phyloP scores from a whole-genome alignment of 768 basidiomycete species.

The Paxillus involutus region DNA sequence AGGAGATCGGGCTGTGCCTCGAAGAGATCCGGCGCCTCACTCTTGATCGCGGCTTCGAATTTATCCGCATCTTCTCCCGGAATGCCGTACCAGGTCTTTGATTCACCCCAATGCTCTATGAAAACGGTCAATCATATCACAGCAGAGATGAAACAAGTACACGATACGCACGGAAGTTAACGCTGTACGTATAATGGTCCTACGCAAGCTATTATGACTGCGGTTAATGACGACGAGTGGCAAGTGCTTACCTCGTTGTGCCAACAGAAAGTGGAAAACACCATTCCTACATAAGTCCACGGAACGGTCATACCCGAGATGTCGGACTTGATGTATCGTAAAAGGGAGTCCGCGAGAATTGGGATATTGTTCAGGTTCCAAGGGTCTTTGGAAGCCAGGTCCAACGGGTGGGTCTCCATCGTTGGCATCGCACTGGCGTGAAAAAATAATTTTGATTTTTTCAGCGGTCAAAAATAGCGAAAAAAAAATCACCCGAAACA shows the following conservation, averaged over 20 bases:
- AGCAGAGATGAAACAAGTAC: slow-evolving; percentile 14
- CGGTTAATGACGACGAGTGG: slow-evolving; percentile 18
- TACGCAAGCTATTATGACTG: slow-evolving; percentile 35
- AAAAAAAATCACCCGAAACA: slow-evolving; percentile 21
- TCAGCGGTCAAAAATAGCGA: slow-evolving; percentile 28
- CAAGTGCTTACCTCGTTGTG: slow-evolving; percentile 81
- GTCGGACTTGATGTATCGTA: slow-evolving; percentile 97
- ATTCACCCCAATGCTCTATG: slow-evolving; percentile 97
- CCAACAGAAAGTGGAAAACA: slow-evolving; percentile 99
- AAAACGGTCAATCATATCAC: slow-evolving; percentile 26
- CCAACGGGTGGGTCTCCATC: slow-evolving; percentile 87
- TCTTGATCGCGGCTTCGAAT: slow-evolving; percentile 93
- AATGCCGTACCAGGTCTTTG: slow-evolving; percentile 99
- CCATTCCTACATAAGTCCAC: slow-evolving; percentile 99
- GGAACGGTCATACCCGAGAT: slow-evolving; percentile 99
- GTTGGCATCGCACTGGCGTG: slow-evolving; percentile 86
- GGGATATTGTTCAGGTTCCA: slow-evolving; percentile 99
- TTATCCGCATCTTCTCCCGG: slow-evolving; percentile 94
- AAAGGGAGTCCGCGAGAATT: slow-evolving; percentile 86
- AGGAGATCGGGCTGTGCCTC: slow-evolving; percentile 96
- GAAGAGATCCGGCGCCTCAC: slow-evolving; percentile 96
- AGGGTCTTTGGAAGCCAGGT: slow-evolving; percentile 84
- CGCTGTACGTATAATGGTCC: slow-evolving; percentile 98
- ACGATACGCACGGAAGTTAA: slow-evolving; percentile 78
- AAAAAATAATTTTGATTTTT: slow-evolving; percentile 9